These are phyloP conservation scores for Chaetomium sp. DNA, from an alignment of 2,329 filamentous ascomycete genomes.

Conservation along the genomic window DNA sequence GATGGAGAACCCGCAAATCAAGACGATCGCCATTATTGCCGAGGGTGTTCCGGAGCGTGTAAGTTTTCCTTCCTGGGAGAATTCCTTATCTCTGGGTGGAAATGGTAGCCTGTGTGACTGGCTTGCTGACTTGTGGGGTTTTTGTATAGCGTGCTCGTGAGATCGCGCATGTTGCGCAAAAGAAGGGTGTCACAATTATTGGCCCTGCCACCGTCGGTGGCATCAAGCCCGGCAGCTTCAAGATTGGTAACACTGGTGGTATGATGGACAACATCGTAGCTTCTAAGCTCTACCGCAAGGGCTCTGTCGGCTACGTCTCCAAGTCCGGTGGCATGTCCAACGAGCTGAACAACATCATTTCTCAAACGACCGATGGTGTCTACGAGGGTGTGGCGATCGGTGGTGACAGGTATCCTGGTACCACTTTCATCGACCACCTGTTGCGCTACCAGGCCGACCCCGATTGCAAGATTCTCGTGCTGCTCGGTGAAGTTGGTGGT, in stretches of 20 bases:
- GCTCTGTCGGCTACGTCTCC: slow-evolving; percentile 97
- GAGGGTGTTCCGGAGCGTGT: slow-evolving; percentile 98
- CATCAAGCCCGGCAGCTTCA: slow-evolving; percentile 99
- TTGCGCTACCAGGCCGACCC: slow-evolving; percentile 94
- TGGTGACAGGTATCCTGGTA: slow-evolving; percentile 97
- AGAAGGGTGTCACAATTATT: slow-evolving; percentile 99
- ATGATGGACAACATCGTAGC: slow-evolving; percentile 99
- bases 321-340: slow-evolving; percentile 99
- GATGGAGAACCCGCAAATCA: slow-evolving; percentile 95
- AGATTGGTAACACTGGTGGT: slow-evolving; percentile 99
- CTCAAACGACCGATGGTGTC: slow-evolving; percentile 93
- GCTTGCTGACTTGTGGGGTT: too few species aligned
- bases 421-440: slow-evolving; percentile 98
- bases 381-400: slow-evolving; percentile 99
- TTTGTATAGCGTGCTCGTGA: slow-evolving; percentile 76
- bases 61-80: slow-evolving; percentile 36
- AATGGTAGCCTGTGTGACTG: too few species aligned
- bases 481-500: slow-evolving; percentile 97
- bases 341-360: slow-evolving; percentile 99
- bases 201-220: slow-evolving; percentile 97
- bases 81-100: too few species aligned
- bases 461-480: slow-evolving; percentile 91
- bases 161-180: slow-evolving; percentile 91
- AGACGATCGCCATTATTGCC: slow-evolving; percentile 98
- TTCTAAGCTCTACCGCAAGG: slow-evolving; percentile 99